Evolutionary conservation across 1,284 basidiomycete species (phyloP).

Genomic region (Malassezia equina): DNA sequence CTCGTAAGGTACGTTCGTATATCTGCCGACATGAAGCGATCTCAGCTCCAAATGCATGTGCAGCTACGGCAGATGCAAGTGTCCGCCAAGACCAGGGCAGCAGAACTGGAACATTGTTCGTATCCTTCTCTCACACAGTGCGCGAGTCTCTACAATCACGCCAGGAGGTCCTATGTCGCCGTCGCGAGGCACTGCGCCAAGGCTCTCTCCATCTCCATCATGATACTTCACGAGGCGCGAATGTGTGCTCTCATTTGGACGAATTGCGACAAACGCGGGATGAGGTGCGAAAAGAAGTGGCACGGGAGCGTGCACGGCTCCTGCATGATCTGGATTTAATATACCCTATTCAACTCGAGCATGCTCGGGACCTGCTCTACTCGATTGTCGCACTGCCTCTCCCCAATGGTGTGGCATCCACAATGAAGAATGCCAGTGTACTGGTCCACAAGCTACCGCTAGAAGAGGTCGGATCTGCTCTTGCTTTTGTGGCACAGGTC

Average conservation of each 20-base stretch:
- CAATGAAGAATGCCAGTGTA: background rate
- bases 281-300: background rate
- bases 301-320: constrained; percentile 21
- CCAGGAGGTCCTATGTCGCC: background rate
- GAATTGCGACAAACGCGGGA: background rate
- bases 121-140: background rate
- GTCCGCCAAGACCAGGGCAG: background rate
- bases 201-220: background rate
- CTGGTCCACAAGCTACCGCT: background rate
- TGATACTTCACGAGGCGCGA: background rate
- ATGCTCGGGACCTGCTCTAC: constrained; percentile 38
- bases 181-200: background rate
- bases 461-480: constrained; percentile 17
- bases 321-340: constrained; percentile 36
- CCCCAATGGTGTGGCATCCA: constrained; percentile 26
- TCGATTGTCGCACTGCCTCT: constrained; percentile 36
- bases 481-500: constrained; percentile 40
- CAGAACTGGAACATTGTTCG: background rate
- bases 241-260: background rate
- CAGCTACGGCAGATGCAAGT: background rate
- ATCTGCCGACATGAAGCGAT: background rate
- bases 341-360: constrained; percentile 41
- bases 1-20: background rate
- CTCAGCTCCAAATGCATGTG: background rate
- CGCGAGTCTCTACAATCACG: constrained; percentile 11